Conservation (phyloP, 192 early-diverging fungal species). For the Mortierella claussenii region DNA sequence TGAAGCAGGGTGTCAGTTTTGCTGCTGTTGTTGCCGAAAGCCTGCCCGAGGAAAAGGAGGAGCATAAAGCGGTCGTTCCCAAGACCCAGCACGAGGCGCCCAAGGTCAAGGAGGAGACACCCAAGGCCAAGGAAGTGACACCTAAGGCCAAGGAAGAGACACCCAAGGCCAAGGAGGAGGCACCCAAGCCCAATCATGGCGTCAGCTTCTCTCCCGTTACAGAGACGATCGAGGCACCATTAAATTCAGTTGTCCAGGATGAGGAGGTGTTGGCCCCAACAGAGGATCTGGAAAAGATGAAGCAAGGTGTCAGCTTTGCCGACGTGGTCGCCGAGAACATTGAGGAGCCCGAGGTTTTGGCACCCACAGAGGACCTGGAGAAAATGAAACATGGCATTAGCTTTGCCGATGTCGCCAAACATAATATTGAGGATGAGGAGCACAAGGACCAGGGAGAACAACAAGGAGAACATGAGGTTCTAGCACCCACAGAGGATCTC, state of each 20-base stretch:
- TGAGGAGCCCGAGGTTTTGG: conserved; percentile 17
- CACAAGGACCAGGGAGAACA: neutral
- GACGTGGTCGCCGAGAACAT: conserved; percentile 4
- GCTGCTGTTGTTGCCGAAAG: too few species aligned
- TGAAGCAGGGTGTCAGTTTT: conserved; percentile 30
- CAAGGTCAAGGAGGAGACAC: neutral
- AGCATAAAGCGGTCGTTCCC: too few species aligned
- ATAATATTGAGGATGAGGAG: neutral
- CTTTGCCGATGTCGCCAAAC: conserved; percentile 14
- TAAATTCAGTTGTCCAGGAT: too few species aligned
- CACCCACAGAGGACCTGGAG: conserved; percentile 28
- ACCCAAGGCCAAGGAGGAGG: conserved; percentile 30
- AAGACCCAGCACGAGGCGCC: too few species aligned
- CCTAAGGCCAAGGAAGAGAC: too few species aligned
- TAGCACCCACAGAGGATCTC: conserved; percentile 24
- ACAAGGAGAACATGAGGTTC: neutral
- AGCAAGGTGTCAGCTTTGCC: conserved; percentile 21
- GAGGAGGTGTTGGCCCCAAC: conserved; percentile 26
- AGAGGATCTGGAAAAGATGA: conserved; percentile 32
- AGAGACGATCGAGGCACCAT: conserved; percentile 7
- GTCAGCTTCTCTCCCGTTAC: conserved; percentile 9
- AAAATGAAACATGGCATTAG: conserved; percentile 33
- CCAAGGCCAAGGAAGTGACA: neutral
- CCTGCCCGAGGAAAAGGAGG: too few species aligned
- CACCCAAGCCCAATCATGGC: conserved; percentile 21